Evolutionary conservation across 257 asterid species (phyloP).

Genomic region (Nicotiana sylvestris): DNA sequence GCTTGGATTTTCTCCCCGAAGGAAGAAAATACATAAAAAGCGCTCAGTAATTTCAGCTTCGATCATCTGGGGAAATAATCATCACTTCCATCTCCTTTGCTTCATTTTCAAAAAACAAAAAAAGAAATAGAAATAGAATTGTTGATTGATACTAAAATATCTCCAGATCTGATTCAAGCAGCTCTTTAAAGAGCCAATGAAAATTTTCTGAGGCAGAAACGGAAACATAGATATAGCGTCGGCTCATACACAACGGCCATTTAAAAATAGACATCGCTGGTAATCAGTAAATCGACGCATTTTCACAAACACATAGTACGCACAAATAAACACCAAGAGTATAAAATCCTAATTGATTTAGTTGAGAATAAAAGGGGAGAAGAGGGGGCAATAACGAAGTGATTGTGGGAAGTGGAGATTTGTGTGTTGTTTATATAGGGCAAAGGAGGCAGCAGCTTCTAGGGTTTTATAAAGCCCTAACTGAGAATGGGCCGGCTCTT

Average conservation of each 20-base stretch:
- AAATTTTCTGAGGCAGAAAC: conserved; percentile 24
- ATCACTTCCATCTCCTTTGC: conserved; percentile 47
- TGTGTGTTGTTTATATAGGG: neutral
- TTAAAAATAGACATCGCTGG: conserved; percentile 31
- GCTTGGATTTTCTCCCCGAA: conserved; percentile 45
- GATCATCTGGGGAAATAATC: conserved; percentile 93
- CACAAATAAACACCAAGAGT: neutral
- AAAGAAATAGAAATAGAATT: neutral
- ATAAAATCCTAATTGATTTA: too few relatives aligned
- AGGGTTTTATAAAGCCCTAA: neutral
- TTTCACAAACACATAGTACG: too few relatives aligned
- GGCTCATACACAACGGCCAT: conserved; percentile 70
- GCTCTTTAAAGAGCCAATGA: conserved; percentile 18
- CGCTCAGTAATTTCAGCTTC: conserved; percentile 88
- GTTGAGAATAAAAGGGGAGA: too few relatives aligned
- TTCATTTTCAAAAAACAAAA: neutral
- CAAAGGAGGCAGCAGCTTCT: neutral
- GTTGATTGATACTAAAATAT: conserved; percentile 9
- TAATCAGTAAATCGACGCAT: conserved; percentile 81
- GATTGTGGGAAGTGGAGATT: neutral
- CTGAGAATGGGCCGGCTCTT: neutral
- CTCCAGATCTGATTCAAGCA: conserved; percentile 38
- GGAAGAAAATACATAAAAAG: conserved; percentile 23
- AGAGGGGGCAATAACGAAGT: neutral
- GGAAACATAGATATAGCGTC: conserved; percentile 37